A percentile compares a stretch with the other conserved stretches of the same genome.
Evolutionary conservation across 768 basidiomycete genomes (phyloP).

Genomic region (Neoboletus magnificus): DNA sequence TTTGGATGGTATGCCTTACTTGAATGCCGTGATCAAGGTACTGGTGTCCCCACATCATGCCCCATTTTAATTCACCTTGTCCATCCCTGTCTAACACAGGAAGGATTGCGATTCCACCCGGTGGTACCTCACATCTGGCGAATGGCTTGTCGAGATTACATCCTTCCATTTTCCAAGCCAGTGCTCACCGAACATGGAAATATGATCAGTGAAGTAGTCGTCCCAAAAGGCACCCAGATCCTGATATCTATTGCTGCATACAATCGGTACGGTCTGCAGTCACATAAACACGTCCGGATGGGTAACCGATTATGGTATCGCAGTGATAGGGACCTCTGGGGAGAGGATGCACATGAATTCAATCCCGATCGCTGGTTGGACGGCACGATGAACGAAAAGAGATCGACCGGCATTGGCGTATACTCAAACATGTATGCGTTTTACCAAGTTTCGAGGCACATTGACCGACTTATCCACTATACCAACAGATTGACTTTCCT

Average conservation of each 20-base stretch:
- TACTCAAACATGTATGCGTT: conserved; percentile 11
- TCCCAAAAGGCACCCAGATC: conserved; percentile 50
- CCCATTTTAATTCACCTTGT: conserved; percentile 14
- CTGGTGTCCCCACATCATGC: background rate
- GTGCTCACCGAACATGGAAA: conserved; percentile 45
- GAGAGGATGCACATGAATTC: conserved; percentile 26
- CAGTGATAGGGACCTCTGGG: conserved; percentile 24
- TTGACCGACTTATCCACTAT: background rate
- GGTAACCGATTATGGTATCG: background rate
- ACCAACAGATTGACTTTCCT: conserved; percentile 18
- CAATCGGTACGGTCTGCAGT: conserved; percentile 42
- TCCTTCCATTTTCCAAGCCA: conserved; percentile 56
- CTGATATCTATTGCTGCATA: conserved; percentile 51
- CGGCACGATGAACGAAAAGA: background rate
- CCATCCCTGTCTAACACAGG: conserved; percentile 27
- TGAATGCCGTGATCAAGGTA: conserved; percentile 36
- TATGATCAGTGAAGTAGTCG: conserved; percentile 40
- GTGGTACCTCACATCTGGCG: conserved; percentile 49
- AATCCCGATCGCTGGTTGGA: conserved; percentile 15
- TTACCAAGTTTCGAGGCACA: background rate
- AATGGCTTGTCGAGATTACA: conserved; percentile 47
- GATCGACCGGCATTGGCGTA: conserved; percentile 13
- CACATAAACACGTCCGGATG: too few species aligned
- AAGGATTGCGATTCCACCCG: conserved; percentile 46
- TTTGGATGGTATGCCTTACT: conserved; percentile 48